These are phyloP conservation scores for Leishmania amazonensis DNA, from an alignment of 208 protist species.

Conservation along the genomic window DNA sequence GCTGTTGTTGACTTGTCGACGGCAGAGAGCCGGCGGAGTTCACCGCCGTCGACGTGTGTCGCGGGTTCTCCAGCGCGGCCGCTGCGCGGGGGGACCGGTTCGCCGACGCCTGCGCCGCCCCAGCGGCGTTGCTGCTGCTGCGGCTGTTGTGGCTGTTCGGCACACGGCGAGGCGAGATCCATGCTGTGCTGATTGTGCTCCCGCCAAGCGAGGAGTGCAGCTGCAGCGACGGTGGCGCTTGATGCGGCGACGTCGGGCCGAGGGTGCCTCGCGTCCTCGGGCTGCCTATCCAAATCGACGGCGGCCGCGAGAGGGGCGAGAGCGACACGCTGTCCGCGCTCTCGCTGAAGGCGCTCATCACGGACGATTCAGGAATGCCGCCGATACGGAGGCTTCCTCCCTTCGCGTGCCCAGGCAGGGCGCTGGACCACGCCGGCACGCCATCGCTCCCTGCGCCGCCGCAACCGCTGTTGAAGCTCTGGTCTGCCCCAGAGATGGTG, in stretches of 20 bases:
- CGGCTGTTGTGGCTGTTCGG: constrained; percentile 6
- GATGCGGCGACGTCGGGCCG: not conserved
- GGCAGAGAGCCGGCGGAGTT: not conserved
- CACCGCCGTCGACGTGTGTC: not conserved
- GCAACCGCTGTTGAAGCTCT: not conserved
- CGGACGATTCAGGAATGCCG: not conserved
- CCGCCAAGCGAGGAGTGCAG: not conserved
- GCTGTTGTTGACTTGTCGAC: not conserved
- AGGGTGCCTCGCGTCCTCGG: constrained; percentile 16
- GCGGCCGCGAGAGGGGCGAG: constrained; percentile 46
- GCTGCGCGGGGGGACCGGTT: constrained; percentile 1
- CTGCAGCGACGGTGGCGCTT: not conserved
- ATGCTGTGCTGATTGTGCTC: not conserved
- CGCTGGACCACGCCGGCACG: not conserved
- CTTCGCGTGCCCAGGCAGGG: not conserved
- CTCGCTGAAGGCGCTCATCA: constrained; percentile 4
- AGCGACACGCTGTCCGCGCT: constrained; percentile 40
- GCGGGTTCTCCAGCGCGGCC: not conserved
- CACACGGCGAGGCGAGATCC: constrained; percentile 4
- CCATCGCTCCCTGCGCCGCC: not conserved
- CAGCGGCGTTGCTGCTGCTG: constrained; percentile 9
- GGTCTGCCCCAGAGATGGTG: not conserved
- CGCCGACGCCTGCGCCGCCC: not conserved
- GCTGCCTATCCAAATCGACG: constrained; percentile 25
- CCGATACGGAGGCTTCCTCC: not conserved